A percentile compares a stretch with the other conserved stretches of the same genome.
phyloP scores from a whole-genome alignment of 345 rosid genomes.

The Hypericum perforatum region DNA sequence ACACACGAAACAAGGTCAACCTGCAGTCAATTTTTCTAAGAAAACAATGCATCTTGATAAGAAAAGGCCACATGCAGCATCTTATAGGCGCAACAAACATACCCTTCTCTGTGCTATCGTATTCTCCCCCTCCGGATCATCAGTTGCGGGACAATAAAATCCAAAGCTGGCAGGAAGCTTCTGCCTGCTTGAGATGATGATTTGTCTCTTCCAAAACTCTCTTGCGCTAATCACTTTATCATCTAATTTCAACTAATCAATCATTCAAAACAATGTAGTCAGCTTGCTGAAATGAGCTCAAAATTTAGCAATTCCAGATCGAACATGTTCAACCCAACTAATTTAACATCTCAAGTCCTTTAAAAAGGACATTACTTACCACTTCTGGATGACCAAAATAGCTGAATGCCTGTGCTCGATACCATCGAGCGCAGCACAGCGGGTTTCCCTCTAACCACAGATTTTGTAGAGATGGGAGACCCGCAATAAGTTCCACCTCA shows the following conservation, averaged over 20 bases:
- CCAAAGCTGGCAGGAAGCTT: constrained; percentile 86
- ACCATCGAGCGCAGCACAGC: constrained; percentile 81
- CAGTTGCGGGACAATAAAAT: constrained; percentile 77
- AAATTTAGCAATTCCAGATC: too few relatives aligned
- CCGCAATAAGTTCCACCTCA: constrained; percentile 70
- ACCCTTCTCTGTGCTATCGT: constrained; percentile 57
- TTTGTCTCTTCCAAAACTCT: constrained; percentile 87
- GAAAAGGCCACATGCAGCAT: too few relatives aligned
- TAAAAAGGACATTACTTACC: constrained; percentile 36
- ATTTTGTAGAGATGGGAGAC: constrained; percentile 50
- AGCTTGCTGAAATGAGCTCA: background rate
- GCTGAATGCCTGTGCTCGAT: constrained; percentile 82
- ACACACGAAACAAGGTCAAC: too few relatives aligned
- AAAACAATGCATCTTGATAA: too few relatives aligned
- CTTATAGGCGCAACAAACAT: constrained; percentile 1
- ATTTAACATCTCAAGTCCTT: background rate
- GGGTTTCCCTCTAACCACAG: constrained; percentile 99
- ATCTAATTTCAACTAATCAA: constrained; percentile 71
- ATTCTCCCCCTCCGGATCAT: constrained; percentile 55
- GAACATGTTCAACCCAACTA: too few relatives aligned
- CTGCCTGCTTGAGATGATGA: constrained; percentile 74
- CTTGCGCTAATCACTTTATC: constrained; percentile 60
- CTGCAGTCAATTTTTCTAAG: too few relatives aligned
- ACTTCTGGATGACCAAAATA: constrained; percentile 49
- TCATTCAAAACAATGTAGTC: constrained; percentile 15